Evolutionary conservation across 2,329 filamentous ascomycete genomes (phyloP), one percentile per base, ranked within the genome.

Genomic region (Chaetomium sp.): DNA sequence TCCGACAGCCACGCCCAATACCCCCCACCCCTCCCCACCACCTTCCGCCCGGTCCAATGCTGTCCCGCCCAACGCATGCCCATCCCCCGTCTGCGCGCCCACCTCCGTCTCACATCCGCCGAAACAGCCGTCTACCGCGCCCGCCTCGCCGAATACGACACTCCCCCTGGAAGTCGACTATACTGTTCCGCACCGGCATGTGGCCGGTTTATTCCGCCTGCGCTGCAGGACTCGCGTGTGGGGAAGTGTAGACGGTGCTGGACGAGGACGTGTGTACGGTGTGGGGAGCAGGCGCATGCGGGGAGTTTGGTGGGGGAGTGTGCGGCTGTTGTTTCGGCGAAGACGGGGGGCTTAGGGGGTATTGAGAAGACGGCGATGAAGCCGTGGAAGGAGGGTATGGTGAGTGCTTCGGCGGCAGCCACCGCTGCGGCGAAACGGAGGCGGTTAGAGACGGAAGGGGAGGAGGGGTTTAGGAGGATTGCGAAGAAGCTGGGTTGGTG

Each of bases 171-270:
- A 12, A 37, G 43, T n/a, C 58, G 55, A 35, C 36, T 61, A 10
- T 63, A 62, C 41, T 63, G 61, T 52, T 53, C 38, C 6, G 50
- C 57, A 36, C 47, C 57, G 0, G 35, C 44, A 27, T 63, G 61
- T 46, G 49, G 57, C 35, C 49, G 58, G 9, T 63, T 63, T 32
- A 63, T 63, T 35, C 61, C 61, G 3, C 10, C 6, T 0, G 49
- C 44, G 9, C 44, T 61, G 35, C 41, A 56, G 9, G 42, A 49
- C 6, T n/a, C 27, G 6, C 40, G 46, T 12, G 35, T 36, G 14
- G 60, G 51, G 3, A 55, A 37, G 19, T 63, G 61, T 14, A 44
- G 58, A 1, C 41, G 36, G 35, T 63, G 61, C 36, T 27, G 37
- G 6, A 42, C 43, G 11, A 52, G 55, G 42, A 61, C 59, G 2